Conservation (phyloP, 2,329 filamentous ascomycete species). For the Fusarium agapanthi region DNA sequence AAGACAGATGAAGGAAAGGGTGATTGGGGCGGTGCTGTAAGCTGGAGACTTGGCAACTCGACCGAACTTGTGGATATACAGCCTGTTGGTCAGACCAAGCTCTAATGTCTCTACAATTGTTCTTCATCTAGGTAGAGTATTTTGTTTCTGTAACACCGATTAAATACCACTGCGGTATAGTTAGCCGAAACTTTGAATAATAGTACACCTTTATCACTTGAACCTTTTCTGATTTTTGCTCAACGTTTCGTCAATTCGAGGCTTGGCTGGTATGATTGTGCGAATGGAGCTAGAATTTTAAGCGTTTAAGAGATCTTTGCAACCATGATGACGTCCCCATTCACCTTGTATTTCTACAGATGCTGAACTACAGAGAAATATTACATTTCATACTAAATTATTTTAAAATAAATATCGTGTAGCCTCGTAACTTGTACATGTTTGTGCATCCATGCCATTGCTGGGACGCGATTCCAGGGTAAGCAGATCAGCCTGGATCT, state of each 20-base stretch:
- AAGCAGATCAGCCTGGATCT: not conserved
- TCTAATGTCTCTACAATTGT: not conserved
- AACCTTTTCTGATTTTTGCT: rapidly evolving
- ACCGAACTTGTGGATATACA: constrained; percentile 37
- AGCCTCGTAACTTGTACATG: not conserved
- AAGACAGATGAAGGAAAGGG: constrained; percentile 12
- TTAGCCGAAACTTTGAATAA: not conserved
- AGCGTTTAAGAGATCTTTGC: rapidly evolving
- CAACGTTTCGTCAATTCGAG: rapidly evolving
- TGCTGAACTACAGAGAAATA: rapidly evolving
- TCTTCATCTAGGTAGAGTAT: rapidly evolving
- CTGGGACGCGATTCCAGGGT: not conserved
- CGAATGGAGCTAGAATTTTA: no score
- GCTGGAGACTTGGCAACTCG: constrained; percentile 50
- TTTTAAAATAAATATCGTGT: not conserved
- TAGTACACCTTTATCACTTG: rapidly evolving
- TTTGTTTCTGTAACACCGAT: not conserved
- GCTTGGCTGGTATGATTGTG: rapidly evolving
- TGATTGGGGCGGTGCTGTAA: constrained; percentile 46
- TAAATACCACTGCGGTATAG: rapidly evolving
- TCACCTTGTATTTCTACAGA: rapidly evolving
- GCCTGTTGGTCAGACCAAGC: constrained; percentile 4
- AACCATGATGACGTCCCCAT: rapidly evolving
- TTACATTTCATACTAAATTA: rapidly evolving
- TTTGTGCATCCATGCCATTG: not conserved